Evolutionary conservation across 2,329 filamentous ascomycete genomes (phyloP), one percentile per base, ranked within the genome.

Genomic region (Paecilomyces dactylethromorphus): DNA sequence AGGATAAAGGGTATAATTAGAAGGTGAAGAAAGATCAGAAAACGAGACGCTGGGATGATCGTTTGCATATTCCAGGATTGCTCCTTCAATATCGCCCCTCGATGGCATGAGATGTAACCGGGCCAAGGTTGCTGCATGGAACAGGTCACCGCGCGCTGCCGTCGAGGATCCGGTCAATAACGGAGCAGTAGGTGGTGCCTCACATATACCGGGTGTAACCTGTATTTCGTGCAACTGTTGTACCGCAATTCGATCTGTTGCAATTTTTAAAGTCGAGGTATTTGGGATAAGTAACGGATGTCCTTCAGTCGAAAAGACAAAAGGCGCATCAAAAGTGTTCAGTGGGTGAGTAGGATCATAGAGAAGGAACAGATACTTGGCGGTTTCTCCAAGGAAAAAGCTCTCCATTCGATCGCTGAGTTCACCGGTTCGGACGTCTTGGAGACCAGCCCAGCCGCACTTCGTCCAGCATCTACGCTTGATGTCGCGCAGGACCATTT

Each of bases 371-470:
- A 99, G 80, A 73, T 99, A 99, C 74, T 97, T 97, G 52, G 91
- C 88, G 1, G 94, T 99, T 75, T 99, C 94, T 13, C 94, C 93
- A 0, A 99, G 82, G 69, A 97, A 97, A 81, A 97, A 99, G 71
- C 93, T 97, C 75, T 99, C 94, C 94, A 97, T 97, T 33, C 94
- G 88, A 71, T 99, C 92, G 65, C 85, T 90, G 74, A 91, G 86
- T 75, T 97, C 91, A 3, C 93, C 93, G 4, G 84, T 90, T 33
- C 87, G 80, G 8, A 93, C 90, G 71, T 92, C 88, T 68, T 92
- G 88, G 35, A 97, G 81, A 0, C 93, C 93, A 13, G 93, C 90
- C 92, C 93, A 97, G 49, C 94, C 94, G 68, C 94, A 99, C 62
- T 85, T 83, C 0, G 92, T 91, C 85, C 91, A 92, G 75, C 94